phyloP scores from a whole-genome alignment of 805 yeast species.

The Candida sonorensis region DNA sequence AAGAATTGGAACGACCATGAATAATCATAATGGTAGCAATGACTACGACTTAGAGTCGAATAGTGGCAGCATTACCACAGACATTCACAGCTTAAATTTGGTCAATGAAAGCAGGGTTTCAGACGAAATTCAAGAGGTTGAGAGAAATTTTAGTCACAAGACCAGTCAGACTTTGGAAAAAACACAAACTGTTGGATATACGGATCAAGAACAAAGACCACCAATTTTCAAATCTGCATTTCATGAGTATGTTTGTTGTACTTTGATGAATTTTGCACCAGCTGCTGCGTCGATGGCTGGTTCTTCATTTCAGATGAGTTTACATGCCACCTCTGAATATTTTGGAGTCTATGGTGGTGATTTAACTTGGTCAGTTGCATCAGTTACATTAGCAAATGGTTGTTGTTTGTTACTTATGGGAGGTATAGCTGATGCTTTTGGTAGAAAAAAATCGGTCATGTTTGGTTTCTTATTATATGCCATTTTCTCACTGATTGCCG shows the following conservation, averaged over 20 bases:
- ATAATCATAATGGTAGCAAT: too few relatives aligned
- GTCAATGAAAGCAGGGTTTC: too few relatives aligned
- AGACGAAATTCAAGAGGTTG: too few relatives aligned
- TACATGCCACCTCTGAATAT: slow-evolving; percentile 28
- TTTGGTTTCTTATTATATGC: slow-evolving; percentile 29
- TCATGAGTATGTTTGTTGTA: slow-evolving; percentile 30
- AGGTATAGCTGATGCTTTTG: slow-evolving; percentile 40
- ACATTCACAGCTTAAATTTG: too few relatives aligned
- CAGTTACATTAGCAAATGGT: slow-evolving; percentile 37
- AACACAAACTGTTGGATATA: neutral
- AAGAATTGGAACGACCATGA: too few relatives aligned
- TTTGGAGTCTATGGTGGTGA: slow-evolving; percentile 34
- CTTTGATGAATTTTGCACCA: slow-evolving; percentile 32
- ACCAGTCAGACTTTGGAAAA: too few relatives aligned
- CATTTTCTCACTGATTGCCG: slow-evolving; percentile 28
- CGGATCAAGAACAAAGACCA: slow-evolving; percentile 30
- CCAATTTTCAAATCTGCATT: slow-evolving; percentile 24
- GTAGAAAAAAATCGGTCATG: slow-evolving; percentile 34
- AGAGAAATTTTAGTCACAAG: too few relatives aligned
- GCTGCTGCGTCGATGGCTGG: slow-evolving; percentile 33
- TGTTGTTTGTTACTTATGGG: slow-evolving; percentile 37
- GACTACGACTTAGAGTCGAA: too few relatives aligned
- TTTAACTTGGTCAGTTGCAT: slow-evolving; percentile 37
- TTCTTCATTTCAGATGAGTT: slow-evolving; percentile 31
- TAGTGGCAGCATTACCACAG: too few relatives aligned